A percentile compares a stretch with the other conserved stretches of the same genome.
Evolutionary conservation across 495 filamentous ascomycete species (phyloP).

Genomic region (Penicillium daleae): DNA sequence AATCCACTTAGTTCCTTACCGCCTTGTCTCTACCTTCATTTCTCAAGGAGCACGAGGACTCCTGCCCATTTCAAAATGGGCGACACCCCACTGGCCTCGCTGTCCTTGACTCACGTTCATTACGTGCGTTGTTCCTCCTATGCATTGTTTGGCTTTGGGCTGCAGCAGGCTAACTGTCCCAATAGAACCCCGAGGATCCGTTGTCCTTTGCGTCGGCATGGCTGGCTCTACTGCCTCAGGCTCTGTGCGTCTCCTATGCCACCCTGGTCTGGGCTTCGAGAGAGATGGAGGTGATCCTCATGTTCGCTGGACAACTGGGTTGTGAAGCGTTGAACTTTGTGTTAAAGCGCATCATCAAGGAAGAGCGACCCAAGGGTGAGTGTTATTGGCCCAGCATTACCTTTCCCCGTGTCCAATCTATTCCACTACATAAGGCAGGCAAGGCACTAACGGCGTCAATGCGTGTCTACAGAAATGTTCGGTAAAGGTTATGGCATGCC

Average conservation of each 20-base stretch:
- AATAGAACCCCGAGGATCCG: conserved; percentile 84
- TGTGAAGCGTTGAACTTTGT: conserved; percentile 94
- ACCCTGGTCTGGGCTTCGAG: conserved; percentile 88
- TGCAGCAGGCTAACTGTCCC: conserved; percentile 20
- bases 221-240: conserved; percentile 91
- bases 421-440: not conserved
- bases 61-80: conserved; percentile 51
- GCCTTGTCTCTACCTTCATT: not conserved
- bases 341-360: conserved; percentile 87
- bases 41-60: not conserved
- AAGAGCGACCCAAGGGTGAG: conserved; percentile 80
- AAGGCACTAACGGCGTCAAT: not conserved
- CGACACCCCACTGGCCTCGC: conserved; percentile 77
- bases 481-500: conserved; percentile 99
- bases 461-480: conserved; percentile 62
- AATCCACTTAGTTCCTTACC: not conserved
- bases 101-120: conserved; percentile 93
- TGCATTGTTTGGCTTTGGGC: not conserved
- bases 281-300: conserved; percentile 85
- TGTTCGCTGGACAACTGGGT: conserved; percentile 88
- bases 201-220: conserved; percentile 87
- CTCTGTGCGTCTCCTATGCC: conserved; percentile 83
- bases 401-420: not conserved
- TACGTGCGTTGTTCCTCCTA: conserved; percentile 64
- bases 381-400: no score